Conservation (phyloP, 2,329 filamentous ascomycete genomes). For the Nothophoma quercina region DNA sequence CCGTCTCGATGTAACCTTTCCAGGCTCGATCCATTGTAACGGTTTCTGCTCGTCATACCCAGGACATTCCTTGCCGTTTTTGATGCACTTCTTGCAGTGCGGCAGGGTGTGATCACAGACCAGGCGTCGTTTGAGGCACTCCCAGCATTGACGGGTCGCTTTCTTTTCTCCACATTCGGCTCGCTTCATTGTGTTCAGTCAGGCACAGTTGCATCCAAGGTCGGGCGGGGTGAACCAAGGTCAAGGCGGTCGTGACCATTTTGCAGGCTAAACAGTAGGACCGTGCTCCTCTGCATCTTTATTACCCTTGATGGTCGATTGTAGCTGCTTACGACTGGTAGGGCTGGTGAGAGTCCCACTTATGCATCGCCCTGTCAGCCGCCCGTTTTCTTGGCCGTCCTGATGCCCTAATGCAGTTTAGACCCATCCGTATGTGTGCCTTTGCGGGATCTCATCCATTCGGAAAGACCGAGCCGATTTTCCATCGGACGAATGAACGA, state of each 20-base stretch:
- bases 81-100: conserved; percentile 42
- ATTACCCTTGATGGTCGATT: conserved; percentile 25
- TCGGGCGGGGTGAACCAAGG: conserved; percentile 1
- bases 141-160: conserved; percentile 44
- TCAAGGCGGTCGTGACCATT: conserved; percentile 13
- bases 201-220: neutral
- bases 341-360: conserved; percentile 1
- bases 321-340: conserved; percentile 2
- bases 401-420: conserved; percentile 17
- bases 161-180: conserved; percentile 27
- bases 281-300: conserved; percentile 32
- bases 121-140: conserved; percentile 41
- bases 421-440: too few species aligned
- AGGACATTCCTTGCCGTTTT: conserved; percentile 38
- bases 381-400: conserved; percentile 26
- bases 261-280: conserved; percentile 1
- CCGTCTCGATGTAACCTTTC: conserved; percentile 38
- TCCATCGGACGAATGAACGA: neutral
- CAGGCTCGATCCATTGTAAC: conserved; percentile 42
- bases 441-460: neutral
- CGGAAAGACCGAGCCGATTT: neutral
- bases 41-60: conserved; percentile 45
- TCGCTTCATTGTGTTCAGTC: conserved; percentile 3
- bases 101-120: conserved; percentile 46
- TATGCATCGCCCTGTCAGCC: conserved; percentile 11